These are phyloP conservation scores for Eucalyptus erythrocorys DNA, from an alignment of 345 rosid species.

Conservation along the genomic window DNA sequence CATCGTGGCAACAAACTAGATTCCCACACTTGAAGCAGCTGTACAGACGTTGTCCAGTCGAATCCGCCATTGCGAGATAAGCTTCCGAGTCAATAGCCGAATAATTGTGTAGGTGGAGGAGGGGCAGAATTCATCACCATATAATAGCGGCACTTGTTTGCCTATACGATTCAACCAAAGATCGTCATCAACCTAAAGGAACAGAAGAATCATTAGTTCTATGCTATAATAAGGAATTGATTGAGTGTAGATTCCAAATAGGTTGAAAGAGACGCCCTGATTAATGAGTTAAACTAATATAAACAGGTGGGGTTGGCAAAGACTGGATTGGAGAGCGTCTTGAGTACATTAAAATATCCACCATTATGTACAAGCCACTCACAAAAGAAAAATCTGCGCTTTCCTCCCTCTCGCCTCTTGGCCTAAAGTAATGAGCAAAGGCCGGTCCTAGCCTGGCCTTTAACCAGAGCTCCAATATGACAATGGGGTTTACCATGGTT, in stretches of 20 bases:
- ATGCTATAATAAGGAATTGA: not conserved
- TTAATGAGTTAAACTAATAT: not conserved
- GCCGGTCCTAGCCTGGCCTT: not conserved
- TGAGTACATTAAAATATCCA: not conserved
- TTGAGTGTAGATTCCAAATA: not conserved
- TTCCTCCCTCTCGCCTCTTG: not conserved
- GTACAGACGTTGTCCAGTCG: conserved; percentile 14
- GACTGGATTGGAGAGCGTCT: not conserved
- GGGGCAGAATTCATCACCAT: not conserved
- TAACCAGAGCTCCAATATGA: not conserved
- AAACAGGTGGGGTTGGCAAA: not conserved
- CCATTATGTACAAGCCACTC: not conserved
- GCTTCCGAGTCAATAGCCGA: not conserved
- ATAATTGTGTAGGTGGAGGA: not conserved
- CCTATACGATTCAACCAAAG: not conserved
- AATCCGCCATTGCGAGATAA: not conserved
- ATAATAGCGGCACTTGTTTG: not conserved
- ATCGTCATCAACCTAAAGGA: not conserved
- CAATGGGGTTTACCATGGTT: not conserved
- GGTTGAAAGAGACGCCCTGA: not conserved
- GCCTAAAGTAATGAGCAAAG: not conserved
- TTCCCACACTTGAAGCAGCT: conserved; percentile 32
- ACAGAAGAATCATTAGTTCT: not conserved
- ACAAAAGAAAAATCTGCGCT: not conserved
- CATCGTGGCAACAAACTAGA: conserved; percentile 21